Evolutionary conservation across 768 basidiomycete genomes (phyloP).

Genomic region (Tricholoma saponaceum): DNA sequence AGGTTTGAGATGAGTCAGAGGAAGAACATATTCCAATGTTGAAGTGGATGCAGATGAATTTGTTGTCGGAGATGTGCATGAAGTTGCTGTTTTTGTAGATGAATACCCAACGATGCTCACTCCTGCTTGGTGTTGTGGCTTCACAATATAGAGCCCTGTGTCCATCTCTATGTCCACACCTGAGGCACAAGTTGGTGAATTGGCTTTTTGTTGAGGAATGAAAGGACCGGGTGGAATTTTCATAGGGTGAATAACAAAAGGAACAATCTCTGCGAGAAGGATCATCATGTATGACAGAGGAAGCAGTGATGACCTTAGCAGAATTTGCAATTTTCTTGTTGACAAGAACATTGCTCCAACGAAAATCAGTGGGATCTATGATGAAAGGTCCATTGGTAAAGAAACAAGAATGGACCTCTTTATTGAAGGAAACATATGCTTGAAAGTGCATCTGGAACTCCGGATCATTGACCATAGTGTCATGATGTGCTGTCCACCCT

Average conservation of each 20-base stretch:
- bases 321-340: neutral
- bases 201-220: neutral
- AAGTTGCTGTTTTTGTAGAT: neutral
- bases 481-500: neutral
- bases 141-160: neutral
- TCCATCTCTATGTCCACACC: neutral
- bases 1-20: neutral
- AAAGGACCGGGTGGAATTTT: neutral
- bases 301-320: neutral
- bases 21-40: slow-evolving; percentile 1
- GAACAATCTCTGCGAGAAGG: neutral
- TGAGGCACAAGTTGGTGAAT: neutral
- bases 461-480: neutral
- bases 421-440: neutral
- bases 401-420: neutral
- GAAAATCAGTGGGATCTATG: neutral
- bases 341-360: neutral
- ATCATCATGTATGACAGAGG: neutral
- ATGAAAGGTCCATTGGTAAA: neutral
- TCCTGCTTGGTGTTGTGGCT: neutral
- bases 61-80: neutral
- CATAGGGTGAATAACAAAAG: neutral
- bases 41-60: neutral
- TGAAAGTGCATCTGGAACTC: neutral
- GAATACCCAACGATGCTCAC: neutral